A percentile compares a stretch with the other conserved stretches of the same genome.
Evolutionary conservation across 805 yeast species (phyloP).

Genomic region (Candida adriatica): DNA sequence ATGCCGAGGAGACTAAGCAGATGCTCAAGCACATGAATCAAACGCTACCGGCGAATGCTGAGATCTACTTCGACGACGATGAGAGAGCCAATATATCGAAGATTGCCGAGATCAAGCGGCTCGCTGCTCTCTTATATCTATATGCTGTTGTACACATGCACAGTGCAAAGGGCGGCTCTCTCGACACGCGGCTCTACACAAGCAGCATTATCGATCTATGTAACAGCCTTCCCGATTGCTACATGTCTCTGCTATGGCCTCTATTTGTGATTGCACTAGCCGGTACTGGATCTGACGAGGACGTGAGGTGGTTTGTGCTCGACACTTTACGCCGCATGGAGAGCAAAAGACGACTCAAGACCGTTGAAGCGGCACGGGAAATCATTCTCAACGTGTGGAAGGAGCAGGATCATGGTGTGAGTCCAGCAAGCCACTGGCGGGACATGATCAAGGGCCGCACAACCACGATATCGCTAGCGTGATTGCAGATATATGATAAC

Average conservation of each 20-base stretch:
- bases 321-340: constrained; percentile 29
- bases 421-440: constrained; percentile 26
- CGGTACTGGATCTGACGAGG: constrained; percentile 24
- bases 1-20: constrained; percentile 24
- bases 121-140: constrained; percentile 29
- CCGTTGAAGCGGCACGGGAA: constrained; percentile 30
- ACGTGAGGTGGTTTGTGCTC: constrained; percentile 33
- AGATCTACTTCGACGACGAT: constrained; percentile 13
- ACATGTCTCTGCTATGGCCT: constrained; percentile 36
- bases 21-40: constrained; percentile 23
- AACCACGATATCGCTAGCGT: constrained; percentile 33
- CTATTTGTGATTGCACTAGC: constrained; percentile 33
- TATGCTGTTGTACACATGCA: constrained; percentile 30
- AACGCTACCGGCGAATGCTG: constrained; percentile 17
- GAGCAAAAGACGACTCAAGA: constrained; percentile 29
- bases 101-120: constrained; percentile 33
- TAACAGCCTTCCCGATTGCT: constrained; percentile 23
- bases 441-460: constrained; percentile 31
- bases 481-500: neutral
- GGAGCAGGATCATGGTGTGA: constrained; percentile 29
- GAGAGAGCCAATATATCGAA: constrained; percentile 19
- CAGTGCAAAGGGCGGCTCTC: constrained; percentile 7
- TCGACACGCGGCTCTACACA: constrained; percentile 15
- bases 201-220: constrained; percentile 21
- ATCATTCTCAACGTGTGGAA: constrained; percentile 34